phyloP scores from a whole-genome alignment of 371 early-diverging fungal genomes.

The Cokeromyces recurvatus region DNA sequence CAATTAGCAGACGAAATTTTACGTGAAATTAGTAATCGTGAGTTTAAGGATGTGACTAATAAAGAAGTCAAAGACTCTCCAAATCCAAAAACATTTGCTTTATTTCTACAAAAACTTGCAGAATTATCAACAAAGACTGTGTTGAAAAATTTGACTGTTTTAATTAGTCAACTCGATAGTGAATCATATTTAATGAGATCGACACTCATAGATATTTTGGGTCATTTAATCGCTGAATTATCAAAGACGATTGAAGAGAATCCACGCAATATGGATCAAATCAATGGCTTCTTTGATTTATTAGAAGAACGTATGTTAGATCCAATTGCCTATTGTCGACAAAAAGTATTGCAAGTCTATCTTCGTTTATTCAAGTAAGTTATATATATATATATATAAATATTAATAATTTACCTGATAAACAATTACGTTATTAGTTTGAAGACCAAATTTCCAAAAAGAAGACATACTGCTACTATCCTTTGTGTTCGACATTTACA shows the following conservation, averaged over 20 bases:
- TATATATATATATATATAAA: too few relatives aligned
- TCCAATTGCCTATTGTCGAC: conserved; percentile 72
- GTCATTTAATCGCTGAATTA: conserved; percentile 70
- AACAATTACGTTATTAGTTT: conserved; percentile 13
- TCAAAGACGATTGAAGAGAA: conserved; percentile 56
- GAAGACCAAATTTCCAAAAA: conserved; percentile 74
- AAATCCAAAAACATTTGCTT: conserved; percentile 77
- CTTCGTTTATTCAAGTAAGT: conserved; percentile 75
- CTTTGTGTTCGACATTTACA: conserved; percentile 75
- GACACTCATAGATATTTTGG: conserved; percentile 85
- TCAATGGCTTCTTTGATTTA: conserved; percentile 77
- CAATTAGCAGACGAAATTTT: conserved; percentile 80
- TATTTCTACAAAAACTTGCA: conserved; percentile 79
- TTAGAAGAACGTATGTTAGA: conserved; percentile 91
- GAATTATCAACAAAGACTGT: conserved; percentile 77
- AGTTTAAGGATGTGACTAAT: conserved; percentile 49
- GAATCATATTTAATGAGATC: conserved; percentile 85
- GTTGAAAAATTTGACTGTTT: conserved; percentile 78
- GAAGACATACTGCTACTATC: conserved; percentile 67
- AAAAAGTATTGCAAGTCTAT: conserved; percentile 84
- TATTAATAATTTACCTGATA: not conserved
- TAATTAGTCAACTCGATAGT: conserved; percentile 83
- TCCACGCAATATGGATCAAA: conserved; percentile 55
- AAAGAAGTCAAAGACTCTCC: conserved; percentile 67
- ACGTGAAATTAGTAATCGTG: conserved; percentile 59